Evolutionary conservation across 148 eudicot species (phyloP), one percentile per base, ranked within the genome.

Genomic region (Suaeda aralocaspica): DNA sequence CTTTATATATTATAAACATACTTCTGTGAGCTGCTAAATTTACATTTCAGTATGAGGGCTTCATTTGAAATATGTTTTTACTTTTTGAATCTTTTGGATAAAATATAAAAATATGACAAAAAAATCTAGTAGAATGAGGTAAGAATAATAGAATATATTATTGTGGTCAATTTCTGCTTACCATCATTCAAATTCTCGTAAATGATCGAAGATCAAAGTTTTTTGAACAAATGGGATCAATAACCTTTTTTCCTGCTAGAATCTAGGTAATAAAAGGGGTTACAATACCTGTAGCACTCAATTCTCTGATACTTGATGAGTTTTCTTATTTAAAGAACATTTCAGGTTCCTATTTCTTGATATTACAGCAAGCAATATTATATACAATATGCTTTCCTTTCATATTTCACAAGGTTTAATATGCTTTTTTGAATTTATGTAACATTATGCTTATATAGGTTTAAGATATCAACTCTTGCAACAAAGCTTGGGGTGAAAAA

Each of bases 401-500:
- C 19, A 28, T 28, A 19, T 41, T 39, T 64, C 0, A 25, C n/a
- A 14, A 36, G 36, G 28, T 49, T 30, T 71, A n/a, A 25, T 15
- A 7, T 24, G 64, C 28, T 14, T 26, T 15, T 24, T 52, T 26
- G n/a, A 63, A 51, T 9, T 15, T 25, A 25, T 33, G 34, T 66
- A 15, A 66, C 29, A 66, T 25, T 55, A 24, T 60, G 10, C 68
- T 72, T 50, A 34, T 25, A 67, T 58, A 93, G 98, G 85, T 93
- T 88, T 81, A 84, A 90, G 77, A 93, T 93, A 72, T 90, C 95
- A 68, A 93, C 98, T 64, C 63, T 93, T 70, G 96, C 98, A 62
- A 93, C 98, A 72, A 90, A 90, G 80, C 96, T 93, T 71, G 98
- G 98, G 71, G 96, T 93, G 36, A 85, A 93, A 79, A 93, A 90